Percentiles rank a stretch among this genome's conserved stretches.
Evolutionary conservation across 805 yeast genomes (phyloP).

Genomic region (Kodamaea nitidulidarum): DNA sequence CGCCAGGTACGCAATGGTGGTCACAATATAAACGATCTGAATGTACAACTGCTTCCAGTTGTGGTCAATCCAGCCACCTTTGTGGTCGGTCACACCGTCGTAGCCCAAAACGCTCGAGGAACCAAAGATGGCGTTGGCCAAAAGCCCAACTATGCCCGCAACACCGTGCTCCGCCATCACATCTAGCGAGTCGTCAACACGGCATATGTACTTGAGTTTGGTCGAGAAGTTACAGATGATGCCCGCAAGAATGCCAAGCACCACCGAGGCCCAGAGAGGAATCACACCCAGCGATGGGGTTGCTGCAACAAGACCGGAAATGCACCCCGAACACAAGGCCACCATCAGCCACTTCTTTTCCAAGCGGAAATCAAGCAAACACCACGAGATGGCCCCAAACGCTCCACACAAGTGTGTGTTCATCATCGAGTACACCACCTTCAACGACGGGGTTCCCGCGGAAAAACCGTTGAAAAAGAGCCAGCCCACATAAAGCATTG

Average conservation of each 20-base stretch:
- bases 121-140: constrained; percentile 88
- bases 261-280: constrained; percentile 86
- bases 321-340: constrained; percentile 91
- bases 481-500: constrained; percentile 93
- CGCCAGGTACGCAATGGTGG: constrained; percentile 68
- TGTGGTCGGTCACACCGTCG: constrained; percentile 79
- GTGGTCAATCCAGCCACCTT: constrained; percentile 90
- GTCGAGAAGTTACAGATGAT: constrained; percentile 86
- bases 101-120: constrained; percentile 85
- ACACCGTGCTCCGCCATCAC: constrained; percentile 98
- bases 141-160: constrained; percentile 86
- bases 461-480: constrained; percentile 92
- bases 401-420: constrained; percentile 89
- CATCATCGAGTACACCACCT: constrained; percentile 86
- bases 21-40: constrained; percentile 79
- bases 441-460: constrained; percentile 73
- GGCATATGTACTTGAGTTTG: constrained; percentile 72
- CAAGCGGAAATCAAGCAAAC: constrained; percentile 79
- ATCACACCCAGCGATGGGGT: constrained; percentile 92
- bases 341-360: constrained; percentile 93
- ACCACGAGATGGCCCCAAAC: constrained; percentile 90
- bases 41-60: constrained; percentile 89
- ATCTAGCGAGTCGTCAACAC: constrained; percentile 91
- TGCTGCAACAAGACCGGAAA: constrained; percentile 94
- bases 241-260: constrained; percentile 79